Percentiles rank a stretch among this genome's conserved stretches.
Evolutionary conservation across 2,329 filamentous ascomycete genomes (phyloP).

Genomic region (Fusarium sp.): DNA sequence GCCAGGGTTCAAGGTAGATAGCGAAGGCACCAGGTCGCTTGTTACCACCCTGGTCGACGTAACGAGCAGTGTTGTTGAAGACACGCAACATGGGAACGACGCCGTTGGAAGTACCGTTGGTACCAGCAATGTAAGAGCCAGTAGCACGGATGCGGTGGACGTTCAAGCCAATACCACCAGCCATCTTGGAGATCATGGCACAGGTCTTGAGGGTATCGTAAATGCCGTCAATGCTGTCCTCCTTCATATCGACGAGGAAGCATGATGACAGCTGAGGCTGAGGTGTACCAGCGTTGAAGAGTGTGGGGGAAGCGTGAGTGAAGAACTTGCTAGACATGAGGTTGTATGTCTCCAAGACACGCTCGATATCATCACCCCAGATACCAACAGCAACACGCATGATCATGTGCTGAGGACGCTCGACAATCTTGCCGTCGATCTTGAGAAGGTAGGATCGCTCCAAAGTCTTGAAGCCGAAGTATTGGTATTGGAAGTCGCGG

Average conservation of each 20-base stretch:
- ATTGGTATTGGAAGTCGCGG: conserved; percentile 99
- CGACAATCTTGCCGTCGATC: conserved; percentile 94
- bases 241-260: conserved; percentile 99
- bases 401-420: conserved; percentile 98
- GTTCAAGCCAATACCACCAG: conserved; percentile 96
- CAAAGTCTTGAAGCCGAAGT: conserved; percentile 99
- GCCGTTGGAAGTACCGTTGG: conserved; percentile 97
- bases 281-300: conserved; percentile 98
- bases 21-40: conserved; percentile 98
- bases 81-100: conserved; percentile 98
- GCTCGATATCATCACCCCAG: conserved; percentile 94
- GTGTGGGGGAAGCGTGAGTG: conserved; percentile 95
- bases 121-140: conserved; percentile 97
- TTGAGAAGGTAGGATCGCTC: conserved; percentile 98
- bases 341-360: conserved; percentile 97
- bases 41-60: conserved; percentile 99
- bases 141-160: conserved; percentile 97
- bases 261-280: conserved; percentile 95
- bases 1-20: conserved; percentile 99
- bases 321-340: conserved; percentile 99
- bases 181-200: conserved; percentile 99
- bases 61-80: conserved; percentile 99
- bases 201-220: conserved; percentile 99
- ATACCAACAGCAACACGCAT: conserved; percentile 99
- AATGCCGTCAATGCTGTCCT: conserved; percentile 98